Conservation (phyloP, 2,329 filamentous ascomycete species). For the Dryadomyces quercus-mongolicae region DNA sequence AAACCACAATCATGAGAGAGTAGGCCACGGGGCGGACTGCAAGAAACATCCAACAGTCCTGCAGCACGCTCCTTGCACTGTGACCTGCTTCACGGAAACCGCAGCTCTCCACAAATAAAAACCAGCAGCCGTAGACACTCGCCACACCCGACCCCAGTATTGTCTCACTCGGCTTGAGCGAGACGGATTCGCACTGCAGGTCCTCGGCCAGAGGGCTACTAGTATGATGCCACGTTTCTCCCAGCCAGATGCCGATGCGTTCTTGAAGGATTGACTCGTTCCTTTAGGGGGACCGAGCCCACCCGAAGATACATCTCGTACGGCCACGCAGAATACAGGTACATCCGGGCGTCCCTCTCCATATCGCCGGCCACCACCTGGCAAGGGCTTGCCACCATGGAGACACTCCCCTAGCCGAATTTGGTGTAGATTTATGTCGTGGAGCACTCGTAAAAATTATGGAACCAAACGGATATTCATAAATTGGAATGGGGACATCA, state of each 20-base stretch:
- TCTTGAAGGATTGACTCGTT: not conserved
- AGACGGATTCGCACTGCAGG: not conserved
- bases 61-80: not conserved
- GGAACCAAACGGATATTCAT: not conserved
- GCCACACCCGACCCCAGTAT: not conserved
- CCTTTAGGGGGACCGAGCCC: not conserved
- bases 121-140: not conserved
- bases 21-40: not conserved
- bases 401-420: not conserved
- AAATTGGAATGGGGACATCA: not conserved
- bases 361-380: no score
- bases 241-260: not conserved
- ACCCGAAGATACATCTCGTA: not conserved
- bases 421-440: not conserved
- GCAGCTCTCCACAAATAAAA: not conserved
- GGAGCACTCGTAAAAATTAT: not conserved
- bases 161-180: not conserved
- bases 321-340: not conserved
- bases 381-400: not conserved
- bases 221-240: constrained; percentile 1
- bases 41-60: not conserved
- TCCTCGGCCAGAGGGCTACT: not conserved
- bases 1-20: not conserved
- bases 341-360: not conserved
- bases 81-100: not conserved